Evolutionary conservation across 495 filamentous ascomycete species (phyloP).

Genomic region (Podospora pseudocomata): DNA sequence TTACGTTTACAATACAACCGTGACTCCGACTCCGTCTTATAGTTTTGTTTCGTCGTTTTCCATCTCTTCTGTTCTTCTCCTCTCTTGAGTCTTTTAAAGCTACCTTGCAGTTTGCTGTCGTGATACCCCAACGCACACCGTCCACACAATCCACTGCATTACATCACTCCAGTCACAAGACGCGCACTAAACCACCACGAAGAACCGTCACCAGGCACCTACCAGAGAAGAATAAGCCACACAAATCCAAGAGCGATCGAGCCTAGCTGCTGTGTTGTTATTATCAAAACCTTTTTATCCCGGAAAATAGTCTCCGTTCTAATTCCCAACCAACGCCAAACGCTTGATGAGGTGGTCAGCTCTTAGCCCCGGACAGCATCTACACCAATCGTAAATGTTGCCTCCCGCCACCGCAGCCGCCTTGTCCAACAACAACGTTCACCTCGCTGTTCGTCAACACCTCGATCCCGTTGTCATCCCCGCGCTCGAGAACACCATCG

Average conservation of each 20-base stretch:
- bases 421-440: conserved; percentile 2
- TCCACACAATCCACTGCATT: background rate
- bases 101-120: background rate
- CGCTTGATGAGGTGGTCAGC: background rate
- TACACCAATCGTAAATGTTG: conserved; percentile 11
- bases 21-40: background rate
- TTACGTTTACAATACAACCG: background rate
- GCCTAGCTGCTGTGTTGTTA: background rate
- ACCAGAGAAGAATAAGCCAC: background rate
- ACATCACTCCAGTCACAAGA: background rate
- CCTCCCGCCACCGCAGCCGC: background rate
- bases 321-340: background rate
- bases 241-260: background rate
- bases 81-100: background rate
- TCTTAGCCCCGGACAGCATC: background rate
- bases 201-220: background rate
- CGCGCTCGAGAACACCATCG: background rate
- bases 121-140: background rate
- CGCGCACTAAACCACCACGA: background rate
- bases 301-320: background rate
- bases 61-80: conserved; percentile 7
- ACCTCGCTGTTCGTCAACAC: background rate
- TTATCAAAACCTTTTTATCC: background rate
- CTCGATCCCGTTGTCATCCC: background rate
- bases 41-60: conserved; percentile 2